These are phyloP conservation scores for Alternaria tenuissima DNA, from an alignment of 2,329 filamentous ascomycete genomes.

Conservation along the genomic window DNA sequence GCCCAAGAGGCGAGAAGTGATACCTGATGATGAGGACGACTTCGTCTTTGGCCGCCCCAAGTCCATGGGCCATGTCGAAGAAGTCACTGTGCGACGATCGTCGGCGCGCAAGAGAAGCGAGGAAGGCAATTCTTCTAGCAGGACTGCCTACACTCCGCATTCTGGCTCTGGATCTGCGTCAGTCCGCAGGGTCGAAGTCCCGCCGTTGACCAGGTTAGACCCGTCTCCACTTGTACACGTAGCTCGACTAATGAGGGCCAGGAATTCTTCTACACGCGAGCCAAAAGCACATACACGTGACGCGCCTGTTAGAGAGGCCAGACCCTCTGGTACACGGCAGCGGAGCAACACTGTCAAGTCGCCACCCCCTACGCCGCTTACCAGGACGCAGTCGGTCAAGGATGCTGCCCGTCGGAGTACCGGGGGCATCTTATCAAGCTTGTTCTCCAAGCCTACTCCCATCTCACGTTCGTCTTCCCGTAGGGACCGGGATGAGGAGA, in stretches of 20 bases:
- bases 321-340: constrained; percentile 34
- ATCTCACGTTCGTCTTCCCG: constrained; percentile 33
- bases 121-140: constrained; percentile 46
- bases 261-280: constrained; percentile 45
- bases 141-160: constrained; percentile 43
- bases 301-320: constrained; percentile 31
- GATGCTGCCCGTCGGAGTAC: constrained; percentile 43
- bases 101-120: constrained; percentile 42
- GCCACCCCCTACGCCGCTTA: constrained; percentile 33
- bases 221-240: constrained; percentile 16
- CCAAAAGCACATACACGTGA: constrained; percentile 33
- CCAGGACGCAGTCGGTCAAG: constrained; percentile 37
- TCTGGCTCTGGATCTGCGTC: constrained; percentile 45
- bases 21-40: constrained; percentile 38
- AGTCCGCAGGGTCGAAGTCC: constrained; percentile 38
- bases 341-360: constrained; percentile 43
- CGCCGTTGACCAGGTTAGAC: constrained; percentile 42
- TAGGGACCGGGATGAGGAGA: constrained; percentile 37
- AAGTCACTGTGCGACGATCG: constrained; percentile 38
- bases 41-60: constrained; percentile 44
- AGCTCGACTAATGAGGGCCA: constrained; percentile 28
- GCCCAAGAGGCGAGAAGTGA: constrained; percentile 35
- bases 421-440: constrained; percentile 41
- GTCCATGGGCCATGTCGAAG: constrained; percentile 40
- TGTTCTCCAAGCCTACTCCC: constrained; percentile 44